A percentile compares a stretch with the other conserved stretches of the same genome.
phyloP scores from a whole-genome alignment of 192 early-diverging fungal genomes.

The Phycomyces nitens region DNA sequence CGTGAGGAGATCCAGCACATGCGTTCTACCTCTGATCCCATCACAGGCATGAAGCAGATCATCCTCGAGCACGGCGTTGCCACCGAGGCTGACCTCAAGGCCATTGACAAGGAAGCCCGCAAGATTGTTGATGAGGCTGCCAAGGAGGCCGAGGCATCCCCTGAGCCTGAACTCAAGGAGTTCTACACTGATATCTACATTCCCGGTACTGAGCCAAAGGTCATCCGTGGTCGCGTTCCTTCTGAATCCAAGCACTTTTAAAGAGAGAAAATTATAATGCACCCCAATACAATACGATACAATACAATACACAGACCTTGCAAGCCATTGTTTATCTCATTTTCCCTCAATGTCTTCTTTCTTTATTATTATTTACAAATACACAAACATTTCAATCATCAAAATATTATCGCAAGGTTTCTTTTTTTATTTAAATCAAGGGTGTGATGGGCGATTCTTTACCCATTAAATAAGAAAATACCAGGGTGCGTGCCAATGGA shows the following conservation, averaged over 20 bases:
- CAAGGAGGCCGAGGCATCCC: slow-evolving; percentile 73
- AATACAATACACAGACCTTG: too few relatives aligned
- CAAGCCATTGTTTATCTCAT: too few relatives aligned
- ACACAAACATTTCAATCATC: too few relatives aligned
- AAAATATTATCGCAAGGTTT: too few relatives aligned
- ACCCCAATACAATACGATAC: neutral
- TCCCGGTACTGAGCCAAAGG: slow-evolving; percentile 66
- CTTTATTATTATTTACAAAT: too few relatives aligned
- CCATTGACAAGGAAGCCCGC: slow-evolving; percentile 89
- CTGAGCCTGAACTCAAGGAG: slow-evolving; percentile 65
- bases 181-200: slow-evolving; percentile 85
- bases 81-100: slow-evolving; percentile 90
- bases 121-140: slow-evolving; percentile 82
- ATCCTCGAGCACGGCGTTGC: slow-evolving; percentile 65
- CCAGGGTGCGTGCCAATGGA: too few relatives aligned
- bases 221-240: slow-evolving; percentile 80
- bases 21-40: slow-evolving; percentile 90
- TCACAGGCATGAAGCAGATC: slow-evolving; percentile 86
- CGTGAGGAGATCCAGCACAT: slow-evolving; percentile 99
- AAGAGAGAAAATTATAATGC: neutral
- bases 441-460: too few relatives aligned
- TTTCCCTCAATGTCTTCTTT: too few relatives aligned
- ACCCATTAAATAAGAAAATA: too few relatives aligned
- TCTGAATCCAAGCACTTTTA: slow-evolving; percentile 68
- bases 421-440: too few relatives aligned